Evolutionary conservation across 2,329 filamentous ascomycete genomes (phyloP).

Genomic region (Stagonosporopsis chrysanthemi): DNA sequence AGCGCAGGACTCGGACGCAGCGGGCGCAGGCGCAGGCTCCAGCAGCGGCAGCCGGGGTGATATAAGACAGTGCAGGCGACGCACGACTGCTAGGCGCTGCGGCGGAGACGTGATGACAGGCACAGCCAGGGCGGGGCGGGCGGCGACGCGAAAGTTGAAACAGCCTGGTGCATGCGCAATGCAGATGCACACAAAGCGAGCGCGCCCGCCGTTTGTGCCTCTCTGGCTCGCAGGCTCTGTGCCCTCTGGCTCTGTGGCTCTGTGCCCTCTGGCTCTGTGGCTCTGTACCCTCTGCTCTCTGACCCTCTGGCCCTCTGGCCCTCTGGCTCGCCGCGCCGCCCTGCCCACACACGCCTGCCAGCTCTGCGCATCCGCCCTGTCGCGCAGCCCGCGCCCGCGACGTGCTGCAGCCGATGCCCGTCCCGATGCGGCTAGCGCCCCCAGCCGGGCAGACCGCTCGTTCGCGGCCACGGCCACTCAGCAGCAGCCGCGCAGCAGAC

Average conservation of each 20-base stretch:
- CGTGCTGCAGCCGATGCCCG: slow-evolving; percentile 5
- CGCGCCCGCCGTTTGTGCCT: not conserved
- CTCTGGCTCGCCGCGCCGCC: slow-evolving; percentile 18
- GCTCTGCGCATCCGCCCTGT: slow-evolving; percentile 20
- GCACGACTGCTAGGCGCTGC: slow-evolving; percentile 36
- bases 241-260: not conserved
- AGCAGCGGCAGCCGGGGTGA: slow-evolving; percentile 28
- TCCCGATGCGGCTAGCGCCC: not conserved
- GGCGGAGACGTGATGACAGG: slow-evolving; percentile 31
- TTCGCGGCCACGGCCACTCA: slow-evolving; percentile 15
- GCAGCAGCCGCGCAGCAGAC: not conserved
- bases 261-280: slow-evolving; percentile 8
- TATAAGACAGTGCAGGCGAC: slow-evolving; percentile 14
- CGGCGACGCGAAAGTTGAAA: slow-evolving; percentile 31
- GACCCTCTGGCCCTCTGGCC: no score
- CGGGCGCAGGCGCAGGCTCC: slow-evolving; percentile 4
- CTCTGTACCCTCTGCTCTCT: slow-evolving; percentile 14
- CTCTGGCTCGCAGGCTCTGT: no score
- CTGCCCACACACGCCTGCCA: slow-evolving; percentile 24
- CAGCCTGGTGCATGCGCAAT: not conserved
- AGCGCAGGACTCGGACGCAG: no score
- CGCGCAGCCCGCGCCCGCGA: slow-evolving; percentile 27
- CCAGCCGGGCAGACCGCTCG: slow-evolving; percentile 26
- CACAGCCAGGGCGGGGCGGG: slow-evolving; percentile 19
- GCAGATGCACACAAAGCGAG: slow-evolving; percentile 16